Percentiles rank a stretch among this genome's conserved stretches.
phyloP scores from a whole-genome alignment of 306 rosid genomes.

The Sphenostylis stenocarpa region DNA sequence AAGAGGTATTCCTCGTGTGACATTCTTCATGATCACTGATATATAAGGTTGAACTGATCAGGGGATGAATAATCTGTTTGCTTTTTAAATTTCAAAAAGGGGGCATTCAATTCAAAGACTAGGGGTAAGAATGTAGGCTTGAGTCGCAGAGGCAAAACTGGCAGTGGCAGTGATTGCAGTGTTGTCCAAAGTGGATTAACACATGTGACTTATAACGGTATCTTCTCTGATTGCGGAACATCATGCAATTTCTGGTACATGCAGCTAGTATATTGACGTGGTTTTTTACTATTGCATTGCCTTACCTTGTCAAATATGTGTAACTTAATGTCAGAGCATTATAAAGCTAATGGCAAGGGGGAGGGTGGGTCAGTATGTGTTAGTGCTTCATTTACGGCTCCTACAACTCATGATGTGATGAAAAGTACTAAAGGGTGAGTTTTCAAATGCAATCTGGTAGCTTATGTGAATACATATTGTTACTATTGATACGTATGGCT shows the following conservation, averaged over 20 bases:
- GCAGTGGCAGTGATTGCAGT: constrained; percentile 26
- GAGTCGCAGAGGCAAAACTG: constrained; percentile 42
- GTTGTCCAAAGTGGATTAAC: constrained; percentile 41
- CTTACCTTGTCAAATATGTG: constrained; percentile 43
- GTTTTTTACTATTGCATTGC: constrained; percentile 31
- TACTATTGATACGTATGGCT: neutral
- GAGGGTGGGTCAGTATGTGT: constrained; percentile 42
- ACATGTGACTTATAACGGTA: constrained; percentile 48
- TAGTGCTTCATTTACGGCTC: constrained; percentile 31
- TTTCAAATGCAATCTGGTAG: constrained; percentile 24
- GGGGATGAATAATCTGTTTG: constrained; percentile 12
- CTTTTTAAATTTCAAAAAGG: constrained; percentile 48
- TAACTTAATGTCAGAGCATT: constrained; percentile 52
- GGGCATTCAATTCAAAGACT: constrained; percentile 47
- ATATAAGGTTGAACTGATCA: neutral
- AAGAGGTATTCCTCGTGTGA: constrained; percentile 57
- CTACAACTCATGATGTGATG: constrained; percentile 30
- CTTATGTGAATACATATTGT: constrained; percentile 20
- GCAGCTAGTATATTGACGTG: constrained; percentile 14
- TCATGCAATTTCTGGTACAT: constrained; percentile 30
- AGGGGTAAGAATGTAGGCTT: constrained; percentile 38
- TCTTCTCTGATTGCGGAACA: constrained; percentile 28
- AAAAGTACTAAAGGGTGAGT: constrained; percentile 45
- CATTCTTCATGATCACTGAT: constrained; percentile 3
- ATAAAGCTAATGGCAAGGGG: constrained; percentile 42